These are phyloP conservation scores for Lentithecium fluviatile DNA, from an alignment of 495 filamentous ascomycete species.

Conservation along the genomic window DNA sequence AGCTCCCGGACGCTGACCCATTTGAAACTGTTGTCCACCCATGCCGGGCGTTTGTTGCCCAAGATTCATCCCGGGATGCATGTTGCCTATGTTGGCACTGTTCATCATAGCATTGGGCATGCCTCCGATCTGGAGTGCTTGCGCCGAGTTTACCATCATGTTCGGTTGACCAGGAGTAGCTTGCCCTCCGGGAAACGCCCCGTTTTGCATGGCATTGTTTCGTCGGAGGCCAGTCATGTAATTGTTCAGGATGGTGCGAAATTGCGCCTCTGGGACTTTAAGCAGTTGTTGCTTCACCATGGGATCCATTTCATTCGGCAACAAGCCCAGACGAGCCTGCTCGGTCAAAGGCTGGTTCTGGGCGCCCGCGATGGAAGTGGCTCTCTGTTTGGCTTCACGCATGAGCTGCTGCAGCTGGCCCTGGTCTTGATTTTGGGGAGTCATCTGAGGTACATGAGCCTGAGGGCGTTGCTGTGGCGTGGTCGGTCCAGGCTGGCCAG, in stretches of 20 bases:
- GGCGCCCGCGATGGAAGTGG: conserved; percentile 6
- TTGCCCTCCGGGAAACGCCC: conserved; percentile 8
- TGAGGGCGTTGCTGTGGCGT: conserved; percentile 36
- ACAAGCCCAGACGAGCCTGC: conserved; percentile 16
- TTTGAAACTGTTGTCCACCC: conserved; percentile 16
- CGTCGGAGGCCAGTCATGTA: background rate
- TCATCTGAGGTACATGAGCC: conserved; percentile 24
- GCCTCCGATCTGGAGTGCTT: conserved; percentile 15
- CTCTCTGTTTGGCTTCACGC: conserved; percentile 32
- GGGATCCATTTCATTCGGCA: conserved; percentile 27
- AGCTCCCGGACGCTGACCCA: conserved; percentile 3
- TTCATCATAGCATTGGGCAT: conserved; percentile 23
- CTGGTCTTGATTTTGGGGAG: conserved; percentile 22
- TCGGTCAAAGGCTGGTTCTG: conserved; percentile 30
- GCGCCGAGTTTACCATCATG: conserved; percentile 25
- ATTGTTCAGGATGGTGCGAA: conserved; percentile 15
- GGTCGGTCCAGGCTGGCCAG: conserved; percentile 32
- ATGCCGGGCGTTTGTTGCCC: conserved; percentile 21
- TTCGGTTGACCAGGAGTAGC: conserved; percentile 9
- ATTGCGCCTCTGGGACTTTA: conserved; percentile 22
- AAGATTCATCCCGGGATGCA: conserved; percentile 17
- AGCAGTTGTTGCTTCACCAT: conserved; percentile 33
- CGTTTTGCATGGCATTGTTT: conserved; percentile 9
- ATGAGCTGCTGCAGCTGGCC: conserved; percentile 20
- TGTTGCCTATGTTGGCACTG: conserved; percentile 9